These are phyloP conservation scores for Colletotrichum ledebouriae DNA, from an alignment of 2,329 filamentous ascomycete species.

Conservation along the genomic window DNA sequence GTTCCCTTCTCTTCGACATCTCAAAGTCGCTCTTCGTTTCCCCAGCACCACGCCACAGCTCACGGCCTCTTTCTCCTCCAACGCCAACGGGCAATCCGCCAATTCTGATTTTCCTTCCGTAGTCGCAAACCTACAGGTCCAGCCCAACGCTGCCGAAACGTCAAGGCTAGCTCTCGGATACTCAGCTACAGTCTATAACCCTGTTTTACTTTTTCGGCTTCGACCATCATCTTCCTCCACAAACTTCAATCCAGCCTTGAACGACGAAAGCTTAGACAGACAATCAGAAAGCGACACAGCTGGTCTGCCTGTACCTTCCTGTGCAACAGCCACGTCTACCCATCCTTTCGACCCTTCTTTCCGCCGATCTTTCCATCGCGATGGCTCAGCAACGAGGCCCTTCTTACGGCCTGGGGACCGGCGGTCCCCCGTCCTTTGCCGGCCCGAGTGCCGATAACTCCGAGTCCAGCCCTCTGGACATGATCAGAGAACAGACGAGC, in stretches of 20 bases:
- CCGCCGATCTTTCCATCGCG: constrained; percentile 22
- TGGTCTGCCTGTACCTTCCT: constrained; percentile 39
- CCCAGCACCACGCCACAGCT: constrained; percentile 12
- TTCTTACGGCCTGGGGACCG: constrained; percentile 43
- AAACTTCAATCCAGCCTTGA: constrained; percentile 16
- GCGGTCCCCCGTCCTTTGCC: constrained; percentile 42
- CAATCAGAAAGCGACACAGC: constrained; percentile 36
- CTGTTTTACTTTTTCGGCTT: constrained; percentile 30
- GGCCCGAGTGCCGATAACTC: constrained; percentile 34
- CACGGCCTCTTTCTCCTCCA: constrained; percentile 25
- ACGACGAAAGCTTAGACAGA: constrained; percentile 12
- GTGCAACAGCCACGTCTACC: constrained; percentile 39
- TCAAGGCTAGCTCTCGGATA: constrained; percentile 40
- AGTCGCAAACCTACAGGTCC: constrained; percentile 27
- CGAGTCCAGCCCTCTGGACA: constrained; percentile 84
- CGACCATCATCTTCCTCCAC: constrained; percentile 24
- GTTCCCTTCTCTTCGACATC: constrained; percentile 22
- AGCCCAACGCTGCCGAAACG: constrained; percentile 28
- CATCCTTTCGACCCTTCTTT: constrained; percentile 6
- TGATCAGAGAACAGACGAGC: constrained; percentile 94
- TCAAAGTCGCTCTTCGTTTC: constrained; percentile 25
- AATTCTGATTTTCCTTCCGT: constrained; percentile 19
- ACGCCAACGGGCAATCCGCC: constrained; percentile 34
- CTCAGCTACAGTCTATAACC: constrained; percentile 29
- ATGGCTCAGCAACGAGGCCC: constrained; percentile 45